A percentile compares a stretch with the other conserved stretches of the same genome.
Conservation (phyloP, 108 stramenopile species). For the Skeletonema marinoi region DNA sequence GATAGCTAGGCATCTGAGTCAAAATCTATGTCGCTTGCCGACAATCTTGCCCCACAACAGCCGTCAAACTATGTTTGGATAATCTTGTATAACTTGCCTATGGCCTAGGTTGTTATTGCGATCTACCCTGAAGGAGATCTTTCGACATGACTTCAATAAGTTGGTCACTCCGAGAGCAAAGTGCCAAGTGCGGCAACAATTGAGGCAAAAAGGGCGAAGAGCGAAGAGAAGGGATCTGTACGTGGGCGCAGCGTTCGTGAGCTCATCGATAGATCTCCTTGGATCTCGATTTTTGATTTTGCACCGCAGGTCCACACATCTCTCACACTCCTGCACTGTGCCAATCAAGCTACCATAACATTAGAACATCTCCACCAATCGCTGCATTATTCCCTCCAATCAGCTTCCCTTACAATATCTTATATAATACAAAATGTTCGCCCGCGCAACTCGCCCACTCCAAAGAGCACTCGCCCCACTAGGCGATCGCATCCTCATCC, state of each 20-base stretch:
- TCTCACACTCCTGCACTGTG: slow-evolving; percentile 1
- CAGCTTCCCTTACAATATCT: not conserved
- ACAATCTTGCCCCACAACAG: too few relatives aligned
- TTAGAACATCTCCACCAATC: not conserved
- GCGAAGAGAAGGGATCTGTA: too few relatives aligned
- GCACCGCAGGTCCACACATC: not conserved
- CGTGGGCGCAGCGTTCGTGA: not conserved
- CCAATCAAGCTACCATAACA: not conserved
- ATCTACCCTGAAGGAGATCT: too few relatives aligned
- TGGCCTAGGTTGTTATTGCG: too few relatives aligned
- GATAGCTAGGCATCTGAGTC: not conserved
- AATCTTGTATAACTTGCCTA: too few relatives aligned
- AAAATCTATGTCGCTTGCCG: not conserved
- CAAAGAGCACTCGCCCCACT: slow-evolving; percentile 85
- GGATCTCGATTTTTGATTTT: not conserved
- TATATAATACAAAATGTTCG: slow-evolving; percentile 19
- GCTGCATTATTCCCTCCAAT: not conserved
- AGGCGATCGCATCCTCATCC: slow-evolving; percentile 96
- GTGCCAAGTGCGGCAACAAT: too few relatives aligned
- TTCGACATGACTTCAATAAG: too few relatives aligned
- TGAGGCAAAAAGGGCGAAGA: too few relatives aligned
- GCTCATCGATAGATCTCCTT: not conserved
- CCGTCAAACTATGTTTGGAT: too few relatives aligned
- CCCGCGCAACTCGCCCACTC: slow-evolving; percentile 51
- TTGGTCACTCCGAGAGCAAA: too few relatives aligned